These are phyloP conservation scores for Arabidopsis suecica DNA, from an alignment of 345 rosid genomes.

Conservation along the genomic window DNA sequence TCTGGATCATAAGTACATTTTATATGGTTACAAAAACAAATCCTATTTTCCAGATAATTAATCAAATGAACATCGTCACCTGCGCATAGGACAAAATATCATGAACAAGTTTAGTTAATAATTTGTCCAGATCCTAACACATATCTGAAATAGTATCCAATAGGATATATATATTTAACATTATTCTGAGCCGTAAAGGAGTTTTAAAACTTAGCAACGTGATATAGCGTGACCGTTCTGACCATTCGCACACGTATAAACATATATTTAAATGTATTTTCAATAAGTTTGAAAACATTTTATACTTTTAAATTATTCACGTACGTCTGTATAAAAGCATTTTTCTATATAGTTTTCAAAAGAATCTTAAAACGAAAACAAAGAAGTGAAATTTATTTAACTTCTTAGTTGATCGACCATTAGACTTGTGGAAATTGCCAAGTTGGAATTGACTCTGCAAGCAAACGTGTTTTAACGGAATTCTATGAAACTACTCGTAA, in stretches of 20 bases:
- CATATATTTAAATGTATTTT: neutral
- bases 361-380: slow-evolving; percentile 14
- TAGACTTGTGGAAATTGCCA: slow-evolving; percentile 3
- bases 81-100: slow-evolving; percentile 22
- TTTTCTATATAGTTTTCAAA: neutral
- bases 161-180: neutral
- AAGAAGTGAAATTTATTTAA: neutral
- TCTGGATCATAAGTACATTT: neutral
- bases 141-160: neutral
- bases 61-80: slow-evolving; percentile 18
- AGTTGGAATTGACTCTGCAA: slow-evolving; percentile 1
- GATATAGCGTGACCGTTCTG: slow-evolving; percentile 8
- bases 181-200: neutral
- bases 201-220: neutral
- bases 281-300: neutral
- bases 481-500: slow-evolving; percentile 2
- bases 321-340: slow-evolving; percentile 1
- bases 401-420: neutral
- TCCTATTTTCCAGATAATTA: neutral
- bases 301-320: neutral
- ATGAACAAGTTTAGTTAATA: neutral
- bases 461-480: slow-evolving; percentile 20
- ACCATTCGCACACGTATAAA: slow-evolving; percentile 8
- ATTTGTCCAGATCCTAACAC: neutral
- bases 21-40: neutral